These are phyloP conservation scores for Curvularia verruculosa DNA, from an alignment of 2,329 filamentous ascomycete genomes.

Conservation along the genomic window DNA sequence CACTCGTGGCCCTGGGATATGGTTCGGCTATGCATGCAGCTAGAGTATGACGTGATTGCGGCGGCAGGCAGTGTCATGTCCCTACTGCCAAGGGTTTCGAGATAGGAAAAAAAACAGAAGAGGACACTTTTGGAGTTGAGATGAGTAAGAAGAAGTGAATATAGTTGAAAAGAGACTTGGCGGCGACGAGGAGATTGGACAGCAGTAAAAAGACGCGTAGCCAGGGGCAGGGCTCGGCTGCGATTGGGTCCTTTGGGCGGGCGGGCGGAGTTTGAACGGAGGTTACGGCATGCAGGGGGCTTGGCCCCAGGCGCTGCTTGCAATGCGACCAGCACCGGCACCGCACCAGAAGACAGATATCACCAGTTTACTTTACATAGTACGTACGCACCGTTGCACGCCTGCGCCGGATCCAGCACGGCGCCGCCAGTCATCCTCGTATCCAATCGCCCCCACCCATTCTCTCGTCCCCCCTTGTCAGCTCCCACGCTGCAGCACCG, in stretches of 20 bases:
- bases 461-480: slow-evolving; percentile 14
- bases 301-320: slow-evolving; percentile 11
- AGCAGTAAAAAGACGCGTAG: slow-evolving; percentile 9
- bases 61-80: background rate
- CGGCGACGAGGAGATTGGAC: background rate
- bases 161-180: background rate
- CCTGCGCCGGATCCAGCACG: background rate
- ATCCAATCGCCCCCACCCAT: slow-evolving; percentile 1
- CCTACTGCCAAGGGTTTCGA: background rate
- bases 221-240: slow-evolving; percentile 10
- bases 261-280: slow-evolving; percentile 8
- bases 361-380: slow-evolving; percentile 7
- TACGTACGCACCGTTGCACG: background rate
- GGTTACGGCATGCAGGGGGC: slow-evolving; percentile 19
- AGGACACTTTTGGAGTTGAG: background rate
- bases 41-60: slow-evolving; percentile 17
- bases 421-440: background rate
- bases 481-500: slow-evolving; percentile 13
- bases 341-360: slow-evolving; percentile 16
- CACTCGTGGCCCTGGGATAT: slow-evolving; percentile 4
- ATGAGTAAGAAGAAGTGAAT: slow-evolving; percentile 1
- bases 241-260: slow-evolving; percentile 18
- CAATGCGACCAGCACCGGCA: background rate
- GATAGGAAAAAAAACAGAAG: background rate
- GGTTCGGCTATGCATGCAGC: slow-evolving; percentile 15